Conservation (phyloP, 495 filamentous ascomycete species). For the Talaromyces adpressus region DNA sequence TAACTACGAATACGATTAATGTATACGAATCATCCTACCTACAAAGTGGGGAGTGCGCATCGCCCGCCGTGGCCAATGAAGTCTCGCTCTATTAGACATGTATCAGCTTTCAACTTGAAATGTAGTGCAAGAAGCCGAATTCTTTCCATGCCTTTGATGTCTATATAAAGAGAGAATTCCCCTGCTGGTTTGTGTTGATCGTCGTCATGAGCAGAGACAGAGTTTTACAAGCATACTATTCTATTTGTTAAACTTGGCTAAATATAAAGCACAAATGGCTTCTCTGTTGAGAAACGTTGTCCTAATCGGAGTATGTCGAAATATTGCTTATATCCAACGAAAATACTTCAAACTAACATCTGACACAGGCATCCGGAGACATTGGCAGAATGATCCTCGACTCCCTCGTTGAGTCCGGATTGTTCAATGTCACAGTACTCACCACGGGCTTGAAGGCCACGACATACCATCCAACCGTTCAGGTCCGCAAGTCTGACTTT, state of each 20-base stretch:
- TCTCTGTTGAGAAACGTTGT: slow-evolving; percentile 19
- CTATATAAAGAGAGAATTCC: neutral
- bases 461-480: slow-evolving; percentile 29
- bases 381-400: slow-evolving; percentile 32
- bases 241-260: neutral
- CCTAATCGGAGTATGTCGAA: slow-evolving; percentile 18
- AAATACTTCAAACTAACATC: neutral
- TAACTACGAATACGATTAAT: neutral
- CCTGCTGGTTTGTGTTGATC: neutral
- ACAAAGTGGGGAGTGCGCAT: neutral
- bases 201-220: neutral
- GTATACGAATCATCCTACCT: neutral
- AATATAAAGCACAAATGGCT: slow-evolving; percentile 8
- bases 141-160: neutral
- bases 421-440: slow-evolving; percentile 54
- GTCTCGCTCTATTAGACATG: neutral
- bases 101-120: neutral
- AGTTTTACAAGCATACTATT: no score
- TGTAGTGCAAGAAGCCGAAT: neutral
- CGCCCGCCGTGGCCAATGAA: neutral
- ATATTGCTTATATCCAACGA: neutral
- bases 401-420: slow-evolving; percentile 17
- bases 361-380: slow-evolving; percentile 25
- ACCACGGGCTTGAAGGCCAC: slow-evolving; percentile 29
- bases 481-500: slow-evolving; percentile 52